Conservation (phyloP, 1,284 basidiomycete species). For the Entoloma clypeatum region DNA sequence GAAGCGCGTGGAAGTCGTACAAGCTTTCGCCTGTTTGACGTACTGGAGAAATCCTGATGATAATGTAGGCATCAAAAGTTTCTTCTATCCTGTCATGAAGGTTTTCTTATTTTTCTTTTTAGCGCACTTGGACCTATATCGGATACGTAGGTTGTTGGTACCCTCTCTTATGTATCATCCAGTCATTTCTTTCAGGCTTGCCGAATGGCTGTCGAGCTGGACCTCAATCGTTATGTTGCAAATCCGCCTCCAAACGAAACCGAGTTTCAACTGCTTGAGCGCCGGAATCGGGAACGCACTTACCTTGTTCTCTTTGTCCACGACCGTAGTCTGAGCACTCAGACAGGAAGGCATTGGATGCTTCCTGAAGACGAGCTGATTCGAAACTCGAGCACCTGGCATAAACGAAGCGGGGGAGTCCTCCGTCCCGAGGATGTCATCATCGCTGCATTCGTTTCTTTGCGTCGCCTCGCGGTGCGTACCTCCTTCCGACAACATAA, state of each 20-base stretch:
- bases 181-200: conserved; percentile 51
- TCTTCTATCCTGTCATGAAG: conserved; percentile 11
- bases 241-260: conserved; percentile 55
- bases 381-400: conserved; percentile 63
- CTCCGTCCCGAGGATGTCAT: conserved; percentile 76
- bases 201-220: conserved; percentile 79
- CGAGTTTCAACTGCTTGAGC: conserved; percentile 60
- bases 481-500: not conserved
- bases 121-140: conserved; percentile 82
- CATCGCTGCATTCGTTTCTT: conserved; percentile 66
- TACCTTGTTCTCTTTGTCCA: conserved; percentile 81
- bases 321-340: conserved; percentile 77
- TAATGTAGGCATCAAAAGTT: conserved; percentile 51
- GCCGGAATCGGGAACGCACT: conserved; percentile 77
- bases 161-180: conserved; percentile 15
- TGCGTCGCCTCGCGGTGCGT: conserved; percentile 71
- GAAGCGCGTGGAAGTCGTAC: conserved; percentile 78
- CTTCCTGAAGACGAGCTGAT: conserved; percentile 76
- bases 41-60: conserved; percentile 87
- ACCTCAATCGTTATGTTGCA: conserved; percentile 63
- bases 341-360: conserved; percentile 83
- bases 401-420: conserved; percentile 50
- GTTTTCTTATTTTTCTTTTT: conserved; percentile 18
- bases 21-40: conserved; percentile 79
- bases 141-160: conserved; percentile 56